Percentiles rank a stretch among this genome's conserved stretches.
These are phyloP conservation scores for Dentipellis sp. DNA, from an alignment of 768 basidiomycete species.

Conservation along the genomic window DNA sequence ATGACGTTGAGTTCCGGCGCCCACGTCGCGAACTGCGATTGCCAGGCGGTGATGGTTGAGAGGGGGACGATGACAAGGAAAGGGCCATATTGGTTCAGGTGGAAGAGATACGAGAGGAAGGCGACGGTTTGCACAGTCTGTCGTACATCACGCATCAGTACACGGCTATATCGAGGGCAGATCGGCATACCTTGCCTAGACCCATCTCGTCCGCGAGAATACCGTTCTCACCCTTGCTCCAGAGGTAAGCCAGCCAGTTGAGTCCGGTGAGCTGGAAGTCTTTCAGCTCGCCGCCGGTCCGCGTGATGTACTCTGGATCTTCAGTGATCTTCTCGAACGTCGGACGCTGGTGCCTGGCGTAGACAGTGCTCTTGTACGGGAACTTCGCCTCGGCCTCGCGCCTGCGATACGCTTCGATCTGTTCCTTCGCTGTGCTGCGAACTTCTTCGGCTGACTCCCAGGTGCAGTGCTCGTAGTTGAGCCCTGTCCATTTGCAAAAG, in stretches of 20 bases:
- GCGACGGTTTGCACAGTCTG: conserved; percentile 94
- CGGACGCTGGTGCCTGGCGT: conserved; percentile 62
- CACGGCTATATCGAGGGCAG: conserved; percentile 1
- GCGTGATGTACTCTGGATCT: conserved; percentile 78
- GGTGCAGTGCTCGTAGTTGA: conserved; percentile 91
- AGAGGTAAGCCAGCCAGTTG: conserved; percentile 97
- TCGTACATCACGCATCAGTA: conserved; percentile 6
- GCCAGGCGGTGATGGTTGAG: conserved; percentile 98
- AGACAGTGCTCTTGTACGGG: conserved; percentile 74
- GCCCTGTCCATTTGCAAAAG: conserved; percentile 94
- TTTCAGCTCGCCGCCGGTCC: conserved; percentile 80
- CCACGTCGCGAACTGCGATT: conserved; percentile 89
- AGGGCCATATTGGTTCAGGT: conserved; percentile 90
- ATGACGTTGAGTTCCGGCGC: conserved; percentile 95
- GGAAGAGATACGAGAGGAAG: conserved; percentile 91
- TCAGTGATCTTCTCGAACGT: conserved; percentile 73
- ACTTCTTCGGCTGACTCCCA: conserved; percentile 88
- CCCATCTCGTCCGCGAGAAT: conserved; percentile 99
- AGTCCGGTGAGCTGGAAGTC: conserved; percentile 98
- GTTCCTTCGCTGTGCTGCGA: conserved; percentile 62
- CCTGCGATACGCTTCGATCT: conserved; percentile 70
- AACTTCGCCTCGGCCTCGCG: conserved; percentile 74
- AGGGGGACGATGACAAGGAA: conserved; percentile 97
- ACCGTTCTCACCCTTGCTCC: conserved; percentile 92
- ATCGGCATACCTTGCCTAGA: conserved; percentile 69